Conservation (phyloP, 1,284 basidiomycete species). For the Puccinia polysora region DNA sequence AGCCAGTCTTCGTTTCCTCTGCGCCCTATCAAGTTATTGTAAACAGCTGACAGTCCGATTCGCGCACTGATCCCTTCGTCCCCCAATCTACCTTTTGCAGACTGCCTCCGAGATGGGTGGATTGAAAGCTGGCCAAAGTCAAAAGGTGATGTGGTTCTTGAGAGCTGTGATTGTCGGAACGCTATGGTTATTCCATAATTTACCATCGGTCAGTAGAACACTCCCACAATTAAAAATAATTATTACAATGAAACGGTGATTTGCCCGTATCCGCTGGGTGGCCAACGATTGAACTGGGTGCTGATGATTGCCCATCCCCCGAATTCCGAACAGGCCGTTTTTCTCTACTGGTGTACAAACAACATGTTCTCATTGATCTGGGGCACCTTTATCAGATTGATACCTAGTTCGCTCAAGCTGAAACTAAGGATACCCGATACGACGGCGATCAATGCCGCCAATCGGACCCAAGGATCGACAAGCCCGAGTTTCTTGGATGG, state of each 20-base stretch:
- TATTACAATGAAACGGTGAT: too few relatives aligned
- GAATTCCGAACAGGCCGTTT: constrained; percentile 29
- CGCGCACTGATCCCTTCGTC: not conserved
- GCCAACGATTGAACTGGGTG: not conserved
- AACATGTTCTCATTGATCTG: constrained; percentile 34
- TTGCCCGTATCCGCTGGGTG: not conserved
- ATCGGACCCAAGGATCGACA: not conserved
- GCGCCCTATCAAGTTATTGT: too few relatives aligned
- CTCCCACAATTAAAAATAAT: too few relatives aligned
- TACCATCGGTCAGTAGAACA: constrained; percentile 36
- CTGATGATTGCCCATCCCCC: too few relatives aligned
- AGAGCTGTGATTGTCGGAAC: constrained; percentile 26
- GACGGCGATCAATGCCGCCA: not conserved
- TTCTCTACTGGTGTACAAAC: constrained; percentile 38
- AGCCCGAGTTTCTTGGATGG: constrained; percentile 37
- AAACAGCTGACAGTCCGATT: not conserved
- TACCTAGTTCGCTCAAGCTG: constrained; percentile 10
- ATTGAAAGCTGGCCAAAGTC: constrained; percentile 29
- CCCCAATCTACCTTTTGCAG: not conserved
- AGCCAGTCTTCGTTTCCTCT: not conserved
- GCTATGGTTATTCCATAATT: constrained; percentile 29
- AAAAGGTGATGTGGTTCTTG: constrained; percentile 34
- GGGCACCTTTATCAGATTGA: constrained; percentile 25
- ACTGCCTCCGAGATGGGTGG: constrained; percentile 40
- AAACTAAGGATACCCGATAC: constrained; percentile 28